Percentiles rank a stretch among this genome's conserved stretches.
phyloP scores from a whole-genome alignment of 2,329 filamentous ascomycete genomes.

The Hypoxylon sp. region DNA sequence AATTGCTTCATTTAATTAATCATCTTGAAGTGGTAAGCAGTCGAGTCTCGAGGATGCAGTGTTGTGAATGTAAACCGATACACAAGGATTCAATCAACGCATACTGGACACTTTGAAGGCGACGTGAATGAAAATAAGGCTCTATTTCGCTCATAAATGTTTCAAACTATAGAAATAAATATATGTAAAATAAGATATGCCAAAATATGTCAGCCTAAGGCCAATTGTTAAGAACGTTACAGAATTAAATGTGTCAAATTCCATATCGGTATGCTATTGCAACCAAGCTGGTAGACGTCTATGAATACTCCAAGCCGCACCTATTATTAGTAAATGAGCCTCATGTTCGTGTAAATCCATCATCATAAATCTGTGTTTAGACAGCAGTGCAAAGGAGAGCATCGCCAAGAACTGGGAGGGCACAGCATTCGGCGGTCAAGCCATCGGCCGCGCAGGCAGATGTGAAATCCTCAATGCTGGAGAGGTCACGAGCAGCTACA shows the following conservation, averaged over 20 bases:
- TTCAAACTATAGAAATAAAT: conserved; percentile 29
- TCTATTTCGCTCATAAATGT: conserved; percentile 23
- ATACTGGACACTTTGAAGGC: no score
- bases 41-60: no score
- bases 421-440: conserved; percentile 39
- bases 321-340: conserved; percentile 28
- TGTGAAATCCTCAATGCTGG: conserved; percentile 28
- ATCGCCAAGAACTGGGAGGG: conserved; percentile 21
- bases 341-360: conserved; percentile 9
- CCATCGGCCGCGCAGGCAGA: conserved; percentile 23
- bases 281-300: conserved; percentile 20
- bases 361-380: conserved; percentile 16
- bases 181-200: conserved; percentile 36
- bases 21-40: no score
- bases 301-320: conserved; percentile 27
- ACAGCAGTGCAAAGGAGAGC: conserved; percentile 38
- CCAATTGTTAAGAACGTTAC: conserved; percentile 36
- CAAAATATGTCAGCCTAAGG: conserved; percentile 31
- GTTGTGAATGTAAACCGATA: background rate
- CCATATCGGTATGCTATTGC: background rate
- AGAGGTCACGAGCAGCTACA: conserved; percentile 26
- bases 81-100: background rate
- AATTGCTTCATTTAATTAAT: no score
- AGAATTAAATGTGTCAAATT: conserved; percentile 31
- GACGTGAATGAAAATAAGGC: conserved; percentile 7